These are phyloP conservation scores for Teratosphaeria zuluensis DNA, from an alignment of 2,329 filamentous ascomycete species.

Conservation along the genomic window DNA sequence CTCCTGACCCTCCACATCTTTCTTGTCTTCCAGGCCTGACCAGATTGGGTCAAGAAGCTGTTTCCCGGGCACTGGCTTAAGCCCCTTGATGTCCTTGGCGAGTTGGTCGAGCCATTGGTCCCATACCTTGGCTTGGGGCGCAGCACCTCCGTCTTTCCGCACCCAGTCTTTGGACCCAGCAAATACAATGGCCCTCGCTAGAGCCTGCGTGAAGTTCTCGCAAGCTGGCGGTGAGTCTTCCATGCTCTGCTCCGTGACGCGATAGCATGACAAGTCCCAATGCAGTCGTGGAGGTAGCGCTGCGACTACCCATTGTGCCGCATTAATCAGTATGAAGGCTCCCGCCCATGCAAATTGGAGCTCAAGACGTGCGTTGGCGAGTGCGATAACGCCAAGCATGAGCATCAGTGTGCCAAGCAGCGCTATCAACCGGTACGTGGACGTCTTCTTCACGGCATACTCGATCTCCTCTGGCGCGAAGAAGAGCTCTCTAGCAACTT, in stretches of 20 bases:
- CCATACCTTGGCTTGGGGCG: slow-evolving; percentile 15
- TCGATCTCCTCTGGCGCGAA: slow-evolving; percentile 43
- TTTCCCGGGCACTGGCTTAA: too few species aligned
- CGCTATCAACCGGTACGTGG: slow-evolving; percentile 38
- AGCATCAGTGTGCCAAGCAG: slow-evolving; percentile 42
- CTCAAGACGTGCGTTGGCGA: slow-evolving; percentile 40
- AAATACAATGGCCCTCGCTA: slow-evolving; percentile 41
- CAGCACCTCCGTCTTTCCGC: slow-evolving; percentile 9
- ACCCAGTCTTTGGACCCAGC: slow-evolving; percentile 39
- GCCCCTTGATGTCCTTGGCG: too few species aligned
- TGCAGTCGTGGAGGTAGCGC: slow-evolving; percentile 37
- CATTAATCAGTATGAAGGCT: slow-evolving; percentile 41
- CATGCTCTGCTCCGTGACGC: slow-evolving; percentile 29
- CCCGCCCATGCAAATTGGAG: slow-evolving; percentile 41
- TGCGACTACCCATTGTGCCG: slow-evolving; percentile 43
- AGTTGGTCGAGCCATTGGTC: slow-evolving; percentile 19
- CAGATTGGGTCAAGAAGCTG: too few species aligned
- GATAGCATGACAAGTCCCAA: slow-evolving; percentile 40
- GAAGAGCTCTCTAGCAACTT: slow-evolving; percentile 41
- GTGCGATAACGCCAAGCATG: slow-evolving; percentile 43
- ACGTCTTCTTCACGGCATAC: slow-evolving; percentile 33
- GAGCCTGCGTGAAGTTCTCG: slow-evolving; percentile 37
- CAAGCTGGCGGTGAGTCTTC: slow-evolving; percentile 18
- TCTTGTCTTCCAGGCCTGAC: too few species aligned
- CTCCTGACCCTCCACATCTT: too few species aligned